A percentile compares a stretch with the other conserved stretches of the same genome.
Conservation (phyloP, 345 rosid genomes). For the Murraya koenigii region DNA sequence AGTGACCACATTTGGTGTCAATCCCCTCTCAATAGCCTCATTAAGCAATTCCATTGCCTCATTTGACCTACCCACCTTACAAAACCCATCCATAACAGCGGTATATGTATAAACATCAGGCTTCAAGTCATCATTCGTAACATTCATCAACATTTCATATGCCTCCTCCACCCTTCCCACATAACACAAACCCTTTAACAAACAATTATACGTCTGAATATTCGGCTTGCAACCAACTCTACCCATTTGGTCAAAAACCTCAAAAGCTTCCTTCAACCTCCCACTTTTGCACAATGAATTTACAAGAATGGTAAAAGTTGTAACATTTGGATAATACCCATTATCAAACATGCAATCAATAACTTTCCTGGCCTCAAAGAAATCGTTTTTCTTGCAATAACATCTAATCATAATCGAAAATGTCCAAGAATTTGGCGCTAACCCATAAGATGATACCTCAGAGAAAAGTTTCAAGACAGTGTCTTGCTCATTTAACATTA, state of each 20-base stretch:
- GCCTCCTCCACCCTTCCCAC: slow-evolving; percentile 73
- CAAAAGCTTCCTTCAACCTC: slow-evolving; percentile 41
- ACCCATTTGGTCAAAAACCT: slow-evolving; percentile 41
- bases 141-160: slow-evolving; percentile 34
- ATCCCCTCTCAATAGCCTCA: slow-evolving; percentile 44
- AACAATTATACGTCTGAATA: slow-evolving; percentile 54
- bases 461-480: slow-evolving; percentile 34
- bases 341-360: slow-evolving; percentile 40
- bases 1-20: slow-evolving; percentile 48
- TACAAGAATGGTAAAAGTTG: slow-evolving; percentile 38
- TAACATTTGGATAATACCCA: slow-evolving; percentile 38
- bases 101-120: slow-evolving; percentile 65
- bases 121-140: slow-evolving; percentile 27
- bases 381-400: slow-evolving; percentile 38
- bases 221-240: slow-evolving; percentile 34
- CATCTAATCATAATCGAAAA: slow-evolving; percentile 41
- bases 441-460: slow-evolving; percentile 24
- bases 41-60: slow-evolving; percentile 62
- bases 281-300: slow-evolving; percentile 49
- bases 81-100: slow-evolving; percentile 65
- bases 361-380: slow-evolving; percentile 38
- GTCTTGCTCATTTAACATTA: slow-evolving; percentile 32
- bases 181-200: slow-evolving; percentile 65
- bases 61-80: slow-evolving; percentile 67
- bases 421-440: slow-evolving; percentile 42